Conservation (phyloP, 805 yeast genomes). For the Candida takata region DNA sequence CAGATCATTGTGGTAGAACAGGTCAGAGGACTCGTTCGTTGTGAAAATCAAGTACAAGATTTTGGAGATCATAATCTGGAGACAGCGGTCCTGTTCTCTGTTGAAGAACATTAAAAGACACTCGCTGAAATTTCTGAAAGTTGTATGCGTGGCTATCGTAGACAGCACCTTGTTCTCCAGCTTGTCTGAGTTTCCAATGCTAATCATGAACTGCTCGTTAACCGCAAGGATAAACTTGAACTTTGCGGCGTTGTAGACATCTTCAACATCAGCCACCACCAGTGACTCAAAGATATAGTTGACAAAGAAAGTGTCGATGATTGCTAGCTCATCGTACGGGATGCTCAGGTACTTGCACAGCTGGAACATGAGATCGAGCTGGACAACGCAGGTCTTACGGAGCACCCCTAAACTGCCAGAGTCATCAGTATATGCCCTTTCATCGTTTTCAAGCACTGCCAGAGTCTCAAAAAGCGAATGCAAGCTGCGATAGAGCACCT, state of each 20-base stretch:
- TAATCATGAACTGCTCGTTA: slow-evolving; percentile 83
- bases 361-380: slow-evolving; percentile 49
- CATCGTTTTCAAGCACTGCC: slow-evolving; percentile 19
- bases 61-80: slow-evolving; percentile 75
- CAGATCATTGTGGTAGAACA: slow-evolving; percentile 77
- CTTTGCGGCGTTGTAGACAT: slow-evolving; percentile 56
- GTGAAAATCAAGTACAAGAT: slow-evolving; percentile 70
- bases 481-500: slow-evolving; percentile 35
- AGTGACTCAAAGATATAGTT: slow-evolving; percentile 41
- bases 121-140: slow-evolving; percentile 53
- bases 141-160: slow-evolving; percentile 37
- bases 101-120: slow-evolving; percentile 70
- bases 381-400: slow-evolving; percentile 34
- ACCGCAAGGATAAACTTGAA: slow-evolving; percentile 66
- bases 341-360: slow-evolving; percentile 45
- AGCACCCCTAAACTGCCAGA: slow-evolving; percentile 24
- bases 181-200: slow-evolving; percentile 25
- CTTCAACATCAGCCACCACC: slow-evolving; percentile 38
- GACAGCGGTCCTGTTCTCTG: slow-evolving; percentile 61
- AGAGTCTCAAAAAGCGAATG: slow-evolving; percentile 25
- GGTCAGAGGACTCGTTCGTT: slow-evolving; percentile 47
- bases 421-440: slow-evolving; percentile 9
- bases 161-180: slow-evolving; percentile 48
- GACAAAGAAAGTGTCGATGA: slow-evolving; percentile 39
- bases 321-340: slow-evolving; percentile 32